Conservation (phyloP, 2,329 filamentous ascomycete genomes). For the Sclerotiophoma versabilis region DNA sequence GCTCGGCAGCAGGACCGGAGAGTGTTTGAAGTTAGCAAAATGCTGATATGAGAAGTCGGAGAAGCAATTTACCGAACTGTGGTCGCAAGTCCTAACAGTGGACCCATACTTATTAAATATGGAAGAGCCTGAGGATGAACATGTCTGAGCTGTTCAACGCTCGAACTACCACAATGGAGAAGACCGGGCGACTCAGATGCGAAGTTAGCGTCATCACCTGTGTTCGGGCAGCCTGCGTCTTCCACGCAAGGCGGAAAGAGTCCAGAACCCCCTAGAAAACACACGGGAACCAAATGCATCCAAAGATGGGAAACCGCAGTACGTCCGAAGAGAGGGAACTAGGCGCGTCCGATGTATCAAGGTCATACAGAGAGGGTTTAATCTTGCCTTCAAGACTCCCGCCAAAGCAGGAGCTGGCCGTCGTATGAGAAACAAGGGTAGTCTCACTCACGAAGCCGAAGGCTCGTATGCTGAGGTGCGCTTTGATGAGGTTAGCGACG, state of each 20-base stretch:
- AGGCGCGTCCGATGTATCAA: neutral
- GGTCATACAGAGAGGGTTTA: neutral
- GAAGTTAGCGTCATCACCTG: neutral
- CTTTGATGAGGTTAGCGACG: too few species aligned
- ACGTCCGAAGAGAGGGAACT: too few species aligned
- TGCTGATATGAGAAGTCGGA: too few species aligned
- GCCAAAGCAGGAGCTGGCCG: neutral
- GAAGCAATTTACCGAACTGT: too few species aligned
- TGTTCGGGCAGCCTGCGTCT: neutral
- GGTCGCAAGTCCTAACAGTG: too few species aligned
- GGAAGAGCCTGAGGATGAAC: neutral
- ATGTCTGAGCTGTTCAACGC: neutral
- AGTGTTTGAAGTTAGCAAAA: too few species aligned
- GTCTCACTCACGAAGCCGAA: neutral
- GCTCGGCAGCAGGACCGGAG: too few species aligned
- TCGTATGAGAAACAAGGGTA: neutral
- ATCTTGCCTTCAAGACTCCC: neutral
- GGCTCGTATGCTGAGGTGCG: too few species aligned
- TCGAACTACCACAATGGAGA: neutral
- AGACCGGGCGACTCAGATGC: neutral
- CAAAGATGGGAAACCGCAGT: too few species aligned
- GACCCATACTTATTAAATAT: neutral
- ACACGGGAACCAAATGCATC: neutral
- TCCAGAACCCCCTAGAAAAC: neutral
- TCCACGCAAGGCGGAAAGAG: neutral